These are phyloP conservation scores for Myxozyma geophila DNA, from an alignment of 805 yeast species.

Conservation along the genomic window DNA sequence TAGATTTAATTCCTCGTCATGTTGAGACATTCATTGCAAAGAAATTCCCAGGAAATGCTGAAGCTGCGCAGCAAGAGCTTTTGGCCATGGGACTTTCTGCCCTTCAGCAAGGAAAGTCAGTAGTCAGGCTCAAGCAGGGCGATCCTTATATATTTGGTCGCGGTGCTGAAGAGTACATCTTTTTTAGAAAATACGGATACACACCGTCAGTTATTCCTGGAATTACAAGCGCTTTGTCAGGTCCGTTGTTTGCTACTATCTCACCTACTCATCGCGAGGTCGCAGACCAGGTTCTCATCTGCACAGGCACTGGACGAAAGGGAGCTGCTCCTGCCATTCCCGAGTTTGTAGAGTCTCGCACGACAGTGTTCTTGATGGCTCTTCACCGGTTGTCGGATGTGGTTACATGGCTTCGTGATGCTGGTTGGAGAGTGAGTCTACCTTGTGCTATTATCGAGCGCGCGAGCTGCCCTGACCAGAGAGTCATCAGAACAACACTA, in stretches of 20 bases:
- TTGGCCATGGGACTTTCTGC: conserved; percentile 71
- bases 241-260: conserved; percentile 78
- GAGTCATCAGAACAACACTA: conserved; percentile 76
- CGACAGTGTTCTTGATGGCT: conserved; percentile 89
- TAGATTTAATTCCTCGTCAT: conserved; percentile 75
- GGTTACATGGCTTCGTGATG: conserved; percentile 51
- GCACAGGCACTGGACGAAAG: conserved; percentile 92
- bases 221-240: conserved; percentile 84
- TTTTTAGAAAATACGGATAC: conserved; percentile 69
- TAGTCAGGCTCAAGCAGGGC: conserved; percentile 91
- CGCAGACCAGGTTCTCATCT: conserved; percentile 87
- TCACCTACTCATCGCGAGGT: conserved; percentile 93
- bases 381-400: conserved; percentile 64
- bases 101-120: conserved; percentile 67
- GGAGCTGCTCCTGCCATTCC: conserved; percentile 84
- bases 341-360: conserved; percentile 68
- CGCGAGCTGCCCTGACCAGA: conserved; percentile 91
- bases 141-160: conserved; percentile 96
- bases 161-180: conserved; percentile 89
- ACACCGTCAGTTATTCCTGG: conserved; percentile 83
- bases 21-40: conserved; percentile 84
- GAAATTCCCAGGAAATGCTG: conserved; percentile 97
- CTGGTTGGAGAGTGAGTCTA: conserved; percentile 68
- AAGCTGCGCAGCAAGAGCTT: conserved; percentile 85
- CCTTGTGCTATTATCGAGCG: conserved; percentile 90